phyloP scores from a whole-genome alignment of 257 asterid species.

The Plantago major region DNA sequence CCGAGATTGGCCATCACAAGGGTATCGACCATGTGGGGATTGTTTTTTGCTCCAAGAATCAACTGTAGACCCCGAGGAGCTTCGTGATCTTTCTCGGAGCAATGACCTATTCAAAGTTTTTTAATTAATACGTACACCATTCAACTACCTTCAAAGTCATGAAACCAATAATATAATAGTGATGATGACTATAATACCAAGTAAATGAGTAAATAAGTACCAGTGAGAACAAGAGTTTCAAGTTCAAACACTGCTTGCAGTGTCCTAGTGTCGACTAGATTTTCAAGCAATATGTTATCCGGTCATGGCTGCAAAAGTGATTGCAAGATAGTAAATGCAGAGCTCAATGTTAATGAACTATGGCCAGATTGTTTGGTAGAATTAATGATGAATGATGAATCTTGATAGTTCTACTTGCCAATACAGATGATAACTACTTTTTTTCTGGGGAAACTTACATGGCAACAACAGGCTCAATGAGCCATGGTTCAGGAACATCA shows the following conservation, averaged over 20 bases:
- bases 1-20: constrained; percentile 99
- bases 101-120: constrained; percentile 61
- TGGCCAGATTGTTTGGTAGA: background rate
- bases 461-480: constrained; percentile 89
- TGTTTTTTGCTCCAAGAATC: constrained; percentile 84
- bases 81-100: constrained; percentile 96
- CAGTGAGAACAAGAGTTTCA: constrained; percentile 96
- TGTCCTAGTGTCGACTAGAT: constrained; percentile 85
- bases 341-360: background rate
- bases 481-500: constrained; percentile 99
- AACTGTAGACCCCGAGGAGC: constrained; percentile 96
- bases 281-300: constrained; percentile 94
- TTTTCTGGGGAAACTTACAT: constrained; percentile 46
- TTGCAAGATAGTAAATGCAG: constrained; percentile 11
- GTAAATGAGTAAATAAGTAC: constrained; percentile 29
- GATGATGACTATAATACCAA: background rate
- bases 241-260: constrained; percentile 95
- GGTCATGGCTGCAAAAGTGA: constrained; percentile 72
- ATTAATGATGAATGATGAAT: background rate
- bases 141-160: background rate
- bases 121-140: background rate
- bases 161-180: background rate
- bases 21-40: constrained; percentile 91
- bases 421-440: background rate
- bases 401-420: background rate